A percentile compares a stretch with the other conserved stretches of the same genome.
These are phyloP conservation scores for Conticribra guillardii DNA, from an alignment of 108 stramenopile species.

Conservation along the genomic window DNA sequence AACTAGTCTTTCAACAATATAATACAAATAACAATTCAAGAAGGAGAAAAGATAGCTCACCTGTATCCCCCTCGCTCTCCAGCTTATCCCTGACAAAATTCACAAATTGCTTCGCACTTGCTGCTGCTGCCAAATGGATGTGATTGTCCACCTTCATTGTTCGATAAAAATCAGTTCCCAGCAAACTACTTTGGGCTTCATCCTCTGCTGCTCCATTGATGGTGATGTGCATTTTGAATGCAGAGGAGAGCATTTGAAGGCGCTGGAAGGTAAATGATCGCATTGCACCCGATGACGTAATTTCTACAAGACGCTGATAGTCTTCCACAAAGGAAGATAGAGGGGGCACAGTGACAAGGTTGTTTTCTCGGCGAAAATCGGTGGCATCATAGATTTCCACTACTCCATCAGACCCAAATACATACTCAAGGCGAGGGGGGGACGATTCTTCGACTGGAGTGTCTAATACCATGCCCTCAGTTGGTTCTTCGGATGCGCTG, in stretches of 20 bases:
- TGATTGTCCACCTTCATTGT: slow-evolving; percentile 99
- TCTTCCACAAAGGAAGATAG: slow-evolving; percentile 74
- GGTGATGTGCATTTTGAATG: slow-evolving; percentile 89
- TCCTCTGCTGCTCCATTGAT: slow-evolving; percentile 84
- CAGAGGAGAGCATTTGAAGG: slow-evolving; percentile 75
- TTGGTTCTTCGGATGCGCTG: background rate
- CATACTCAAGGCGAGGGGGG: slow-evolving; percentile 37
- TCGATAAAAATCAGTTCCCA: slow-evolving; percentile 98
- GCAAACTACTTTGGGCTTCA: slow-evolving; percentile 76
- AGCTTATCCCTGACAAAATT: slow-evolving; percentile 98
- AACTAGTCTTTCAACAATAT: no score
- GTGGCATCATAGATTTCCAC: slow-evolving; percentile 60
- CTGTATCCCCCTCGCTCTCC: slow-evolving; percentile 83
- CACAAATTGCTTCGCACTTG: slow-evolving; percentile 98
- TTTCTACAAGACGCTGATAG: slow-evolving; percentile 75
- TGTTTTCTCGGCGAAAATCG: slow-evolving; percentile 52
- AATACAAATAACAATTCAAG: no score
- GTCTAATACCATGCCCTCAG: background rate
- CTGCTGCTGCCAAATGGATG: slow-evolving; percentile 97
- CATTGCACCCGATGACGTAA: slow-evolving; percentile 78
- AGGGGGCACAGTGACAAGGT: slow-evolving; percentile 65
- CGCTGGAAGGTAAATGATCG: slow-evolving; percentile 89
- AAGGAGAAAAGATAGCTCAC: no score
- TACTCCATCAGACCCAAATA: slow-evolving; percentile 74
- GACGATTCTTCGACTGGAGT: background rate